These are phyloP conservation scores for Sclerotinia borealis DNA, from an alignment of 2,329 filamentous ascomycete species.

Conservation along the genomic window DNA sequence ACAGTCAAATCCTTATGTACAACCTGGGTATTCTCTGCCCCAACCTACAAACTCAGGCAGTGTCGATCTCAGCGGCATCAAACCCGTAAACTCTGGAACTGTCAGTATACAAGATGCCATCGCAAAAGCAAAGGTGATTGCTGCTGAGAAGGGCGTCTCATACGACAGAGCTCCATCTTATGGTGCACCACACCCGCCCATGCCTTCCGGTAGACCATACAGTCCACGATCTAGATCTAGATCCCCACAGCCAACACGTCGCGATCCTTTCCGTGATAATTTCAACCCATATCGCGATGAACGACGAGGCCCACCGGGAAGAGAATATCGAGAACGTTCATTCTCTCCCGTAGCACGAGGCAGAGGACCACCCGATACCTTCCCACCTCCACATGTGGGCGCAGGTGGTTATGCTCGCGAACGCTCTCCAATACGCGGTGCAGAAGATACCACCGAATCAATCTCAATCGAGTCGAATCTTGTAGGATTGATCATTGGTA, in stretches of 20 bases:
- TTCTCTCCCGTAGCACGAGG: conserved; percentile 59
- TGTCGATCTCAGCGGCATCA: conserved; percentile 73
- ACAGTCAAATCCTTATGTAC: conserved; percentile 38
- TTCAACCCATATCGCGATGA: conserved; percentile 83
- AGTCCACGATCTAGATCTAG: conserved; percentile 63
- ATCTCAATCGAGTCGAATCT: conserved; percentile 82
- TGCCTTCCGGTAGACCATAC: conserved; percentile 50
- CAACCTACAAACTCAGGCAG: conserved; percentile 66
- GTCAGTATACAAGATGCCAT: conserved; percentile 81
- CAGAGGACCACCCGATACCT: conserved; percentile 43
- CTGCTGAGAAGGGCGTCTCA: conserved; percentile 68
- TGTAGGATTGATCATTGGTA: conserved; percentile 84
- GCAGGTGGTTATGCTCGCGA: conserved; percentile 42
- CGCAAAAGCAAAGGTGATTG: conserved; percentile 76
- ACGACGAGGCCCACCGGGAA: conserved; percentile 54
- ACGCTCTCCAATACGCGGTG: conserved; percentile 48
- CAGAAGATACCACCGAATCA: conserved; percentile 65
- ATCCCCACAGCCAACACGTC: conserved; percentile 61
- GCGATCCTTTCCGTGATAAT: conserved; percentile 67
- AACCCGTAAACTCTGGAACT: conserved; percentile 72
- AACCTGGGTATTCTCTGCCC: conserved; percentile 36
- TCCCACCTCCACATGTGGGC: conserved; percentile 55
- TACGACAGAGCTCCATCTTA: conserved; percentile 49
- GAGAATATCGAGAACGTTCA: conserved; percentile 63
- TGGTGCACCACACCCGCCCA: conserved; percentile 38